phyloP scores from a whole-genome alignment of 352 stramenopile species.

The Thalassiosira gravida region DNA sequence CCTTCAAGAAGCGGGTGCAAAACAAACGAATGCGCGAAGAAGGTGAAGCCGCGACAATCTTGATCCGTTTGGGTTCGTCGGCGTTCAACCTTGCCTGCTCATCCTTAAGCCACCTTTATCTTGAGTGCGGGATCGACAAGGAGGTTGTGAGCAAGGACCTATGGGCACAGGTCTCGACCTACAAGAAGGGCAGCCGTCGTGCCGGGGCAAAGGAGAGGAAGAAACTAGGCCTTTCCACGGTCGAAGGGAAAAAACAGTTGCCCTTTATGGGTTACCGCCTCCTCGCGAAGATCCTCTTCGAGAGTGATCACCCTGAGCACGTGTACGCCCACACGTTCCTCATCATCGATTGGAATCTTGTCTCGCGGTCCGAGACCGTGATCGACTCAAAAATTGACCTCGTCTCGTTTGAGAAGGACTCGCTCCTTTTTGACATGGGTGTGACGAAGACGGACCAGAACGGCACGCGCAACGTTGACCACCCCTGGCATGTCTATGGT shows the following conservation, averaged over 20 bases:
- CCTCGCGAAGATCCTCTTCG: slow-evolving; percentile 21
- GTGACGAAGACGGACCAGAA: slow-evolving; percentile 36
- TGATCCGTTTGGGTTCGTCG: not conserved
- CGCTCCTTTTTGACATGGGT: slow-evolving; percentile 35
- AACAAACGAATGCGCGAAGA: not conserved
- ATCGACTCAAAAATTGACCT: slow-evolving; percentile 19
- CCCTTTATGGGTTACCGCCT: slow-evolving; percentile 17
- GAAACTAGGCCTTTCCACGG: not conserved
- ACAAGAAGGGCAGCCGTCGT: slow-evolving; percentile 10
- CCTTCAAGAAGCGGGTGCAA: slow-evolving; percentile 20
- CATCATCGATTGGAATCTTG: slow-evolving; percentile 33
- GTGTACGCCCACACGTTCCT: slow-evolving; percentile 28
- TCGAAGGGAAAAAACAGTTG: slow-evolving; percentile 19
- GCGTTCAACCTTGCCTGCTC: slow-evolving; percentile 9
- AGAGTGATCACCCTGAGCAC: slow-evolving; percentile 25
- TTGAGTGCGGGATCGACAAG: slow-evolving; percentile 11
- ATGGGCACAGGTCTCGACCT: slow-evolving; percentile 23
- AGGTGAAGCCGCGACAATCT: not conserved
- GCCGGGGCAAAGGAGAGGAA: slow-evolving; percentile 14
- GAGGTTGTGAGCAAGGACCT: slow-evolving; percentile 14
- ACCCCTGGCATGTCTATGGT: slow-evolving; percentile 46
- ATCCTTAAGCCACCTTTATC: slow-evolving; percentile 20
- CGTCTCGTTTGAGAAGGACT: slow-evolving; percentile 20
- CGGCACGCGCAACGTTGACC: slow-evolving; percentile 20
- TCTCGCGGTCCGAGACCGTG: slow-evolving; percentile 24